phyloP scores from a whole-genome alignment of 495 filamentous ascomycete species.

The Penicillium paxilli region DNA sequence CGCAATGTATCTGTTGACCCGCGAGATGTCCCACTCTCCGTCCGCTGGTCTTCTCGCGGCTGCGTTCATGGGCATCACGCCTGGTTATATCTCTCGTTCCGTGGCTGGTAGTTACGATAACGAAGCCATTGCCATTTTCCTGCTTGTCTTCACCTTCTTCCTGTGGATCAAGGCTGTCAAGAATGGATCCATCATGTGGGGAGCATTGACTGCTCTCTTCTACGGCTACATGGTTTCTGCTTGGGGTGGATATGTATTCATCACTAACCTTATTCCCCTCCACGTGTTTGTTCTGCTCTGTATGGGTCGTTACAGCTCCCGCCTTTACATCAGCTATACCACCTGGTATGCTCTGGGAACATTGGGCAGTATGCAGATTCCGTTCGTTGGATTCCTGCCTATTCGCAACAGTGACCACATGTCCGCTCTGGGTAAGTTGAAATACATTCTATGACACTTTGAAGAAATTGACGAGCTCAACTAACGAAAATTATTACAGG shows the following conservation, averaged over 20 bases:
- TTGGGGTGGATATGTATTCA: slow-evolving; percentile 99
- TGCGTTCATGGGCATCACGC: slow-evolving; percentile 94
- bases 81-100: slow-evolving; percentile 95
- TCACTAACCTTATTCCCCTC: slow-evolving; percentile 94
- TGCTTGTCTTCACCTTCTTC: slow-evolving; percentile 98
- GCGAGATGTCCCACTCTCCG: slow-evolving; percentile 89
- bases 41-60: slow-evolving; percentile 95
- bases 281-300: slow-evolving; percentile 93
- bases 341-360: slow-evolving; percentile 98
- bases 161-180: slow-evolving; percentile 99
- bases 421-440: slow-evolving; percentile 94
- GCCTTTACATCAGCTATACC: slow-evolving; percentile 93
- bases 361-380: slow-evolving; percentile 98
- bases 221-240: slow-evolving; percentile 99
- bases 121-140: slow-evolving; percentile 98
- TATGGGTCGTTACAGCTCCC: slow-evolving; percentile 95
- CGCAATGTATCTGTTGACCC: slow-evolving; percentile 93
- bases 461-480: no score
- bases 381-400: slow-evolving; percentile 96
- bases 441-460: no score
- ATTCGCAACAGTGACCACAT: slow-evolving; percentile 98
- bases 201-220: slow-evolving; percentile 89
- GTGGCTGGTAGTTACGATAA: slow-evolving; percentile 99
- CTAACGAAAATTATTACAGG: no score
- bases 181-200: slow-evolving; percentile 93